A percentile compares a stretch with the other conserved stretches of the same genome.
Evolutionary conservation across 192 early-diverging fungal species (phyloP).

Genomic region (Pilaira anomala): DNA sequence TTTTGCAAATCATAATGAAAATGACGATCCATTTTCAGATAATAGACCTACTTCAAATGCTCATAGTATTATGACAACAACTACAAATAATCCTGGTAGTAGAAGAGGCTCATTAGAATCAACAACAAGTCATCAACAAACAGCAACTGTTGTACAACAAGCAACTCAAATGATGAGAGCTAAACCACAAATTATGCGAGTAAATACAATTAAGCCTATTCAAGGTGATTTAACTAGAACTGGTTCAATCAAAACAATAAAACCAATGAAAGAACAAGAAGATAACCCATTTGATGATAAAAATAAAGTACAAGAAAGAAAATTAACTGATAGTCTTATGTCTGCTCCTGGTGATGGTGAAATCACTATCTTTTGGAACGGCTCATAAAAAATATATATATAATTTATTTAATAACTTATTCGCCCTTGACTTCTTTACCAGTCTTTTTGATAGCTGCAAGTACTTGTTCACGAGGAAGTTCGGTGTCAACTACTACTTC

Average conservation of each 20-base stretch:
- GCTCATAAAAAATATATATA: neutral
- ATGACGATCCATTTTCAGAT: neutral
- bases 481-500: neutral
- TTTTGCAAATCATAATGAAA: neutral
- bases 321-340: conserved; percentile 25
- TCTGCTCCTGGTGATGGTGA: conserved; percentile 37
- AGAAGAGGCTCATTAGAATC: conserved; percentile 14
- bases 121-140: conserved; percentile 1
- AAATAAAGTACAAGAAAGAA: conserved; percentile 3
- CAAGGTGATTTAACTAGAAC: conserved; percentile 14
- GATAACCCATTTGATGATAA: conserved; percentile 10
- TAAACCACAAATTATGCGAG: conserved; percentile 33
- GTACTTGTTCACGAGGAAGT: conserved; percentile 6
- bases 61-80: conserved; percentile 13
- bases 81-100: conserved; percentile 10
- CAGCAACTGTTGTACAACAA: conserved; percentile 4
- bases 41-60: conserved; percentile 3
- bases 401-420: neutral
- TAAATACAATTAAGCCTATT: conserved; percentile 30
- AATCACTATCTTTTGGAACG: conserved; percentile 38
- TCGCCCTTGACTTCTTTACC: conserved; percentile 18
- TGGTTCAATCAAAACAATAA: conserved; percentile 25
- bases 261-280: conserved; percentile 6
- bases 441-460: conserved; percentile 17
- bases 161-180: conserved; percentile 36